Evolutionary conservation across 106 monocot species (phyloP).

Genomic region (Acanthochlamys bracteata): DNA sequence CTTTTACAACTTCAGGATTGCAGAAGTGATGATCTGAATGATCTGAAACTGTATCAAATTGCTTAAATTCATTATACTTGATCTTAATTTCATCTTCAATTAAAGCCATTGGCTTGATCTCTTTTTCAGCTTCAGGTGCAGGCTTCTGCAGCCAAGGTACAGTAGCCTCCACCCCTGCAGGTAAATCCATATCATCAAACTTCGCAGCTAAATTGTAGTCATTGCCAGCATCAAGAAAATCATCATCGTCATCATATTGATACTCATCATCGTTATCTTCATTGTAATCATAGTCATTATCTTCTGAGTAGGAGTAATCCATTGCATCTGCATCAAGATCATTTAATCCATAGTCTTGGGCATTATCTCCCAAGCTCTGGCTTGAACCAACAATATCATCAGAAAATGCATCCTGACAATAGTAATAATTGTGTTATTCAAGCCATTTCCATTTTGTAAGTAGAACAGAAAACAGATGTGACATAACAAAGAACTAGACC

Average conservation of each 20-base stretch:
- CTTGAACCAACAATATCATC: conserved; percentile 1
- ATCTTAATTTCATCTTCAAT: conserved; percentile 23
- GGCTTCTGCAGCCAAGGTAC: conserved; percentile 37
- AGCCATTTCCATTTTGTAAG: background rate
- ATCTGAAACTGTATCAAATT: conserved; percentile 45
- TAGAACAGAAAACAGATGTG: background rate
- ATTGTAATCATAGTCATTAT: background rate
- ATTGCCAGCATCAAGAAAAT: background rate
- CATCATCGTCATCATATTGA: conserved; percentile 3
- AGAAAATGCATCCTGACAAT: background rate
- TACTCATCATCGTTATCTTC: conserved; percentile 3
- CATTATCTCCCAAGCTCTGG: background rate
- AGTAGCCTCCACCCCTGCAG: conserved; percentile 62
- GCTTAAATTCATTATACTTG: conserved; percentile 28
- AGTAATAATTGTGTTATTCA: background rate
- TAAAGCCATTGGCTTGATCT: background rate
- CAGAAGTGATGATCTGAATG: conserved; percentile 37
- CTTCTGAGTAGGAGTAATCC: background rate
- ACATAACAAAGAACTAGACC: conserved; percentile 5
- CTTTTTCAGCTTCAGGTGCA: conserved; percentile 5
- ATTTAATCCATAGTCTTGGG: background rate
- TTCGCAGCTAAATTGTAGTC: conserved; percentile 25
- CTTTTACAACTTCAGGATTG: no score
- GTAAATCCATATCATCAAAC: conserved; percentile 63
- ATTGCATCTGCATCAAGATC: background rate